Percentiles rank a stretch among this genome's conserved stretches.
phyloP scores from a whole-genome alignment of 2,329 filamentous ascomycete species.

The Gnomoniopsis sp. region DNA sequence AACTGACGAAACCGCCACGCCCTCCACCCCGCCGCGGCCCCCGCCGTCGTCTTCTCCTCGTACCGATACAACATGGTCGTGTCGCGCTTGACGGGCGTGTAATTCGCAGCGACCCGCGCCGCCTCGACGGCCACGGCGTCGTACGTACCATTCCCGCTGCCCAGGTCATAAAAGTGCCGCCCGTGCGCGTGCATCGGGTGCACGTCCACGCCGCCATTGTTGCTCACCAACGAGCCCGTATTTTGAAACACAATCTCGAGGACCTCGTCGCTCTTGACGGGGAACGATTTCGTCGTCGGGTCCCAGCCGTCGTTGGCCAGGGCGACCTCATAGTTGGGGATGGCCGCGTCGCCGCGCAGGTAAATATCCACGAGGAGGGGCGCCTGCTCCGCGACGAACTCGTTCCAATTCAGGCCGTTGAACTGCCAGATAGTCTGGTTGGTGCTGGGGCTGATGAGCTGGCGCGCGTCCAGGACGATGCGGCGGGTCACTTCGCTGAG shows the following conservation, averaged over 20 bases:
- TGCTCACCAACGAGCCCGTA: constrained; percentile 38
- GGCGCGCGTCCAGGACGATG: constrained; percentile 42
- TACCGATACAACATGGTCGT: constrained; percentile 58
- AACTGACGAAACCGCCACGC: constrained; percentile 52
- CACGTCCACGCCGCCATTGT: constrained; percentile 35
- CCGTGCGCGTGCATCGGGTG: constrained; percentile 55
- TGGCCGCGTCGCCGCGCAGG: constrained; percentile 38
- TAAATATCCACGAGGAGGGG: constrained; percentile 55
- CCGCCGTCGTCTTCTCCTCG: constrained; percentile 32
- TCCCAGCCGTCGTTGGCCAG: constrained; percentile 51
- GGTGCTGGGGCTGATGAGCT: constrained; percentile 30
- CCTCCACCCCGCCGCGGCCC: constrained; percentile 52
- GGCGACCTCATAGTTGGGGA: constrained; percentile 50
- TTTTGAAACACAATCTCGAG: constrained; percentile 43
- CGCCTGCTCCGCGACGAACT: constrained; percentile 21
- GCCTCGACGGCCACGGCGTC: constrained; percentile 46
- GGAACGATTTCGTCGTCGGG: constrained; percentile 45
- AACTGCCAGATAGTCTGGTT: constrained; percentile 36
- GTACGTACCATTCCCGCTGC: constrained; percentile 51
- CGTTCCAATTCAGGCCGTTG: constrained; percentile 44
- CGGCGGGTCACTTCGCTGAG: constrained; percentile 47
- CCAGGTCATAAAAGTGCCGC: constrained; percentile 51
- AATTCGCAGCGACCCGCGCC: constrained; percentile 29
- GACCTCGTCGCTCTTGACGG: constrained; percentile 53
- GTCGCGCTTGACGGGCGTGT: constrained; percentile 37